Evolutionary conservation across 2,329 filamentous ascomycete genomes (phyloP), one percentile per base, ranked within the genome.

Genomic region (Intubia oerlemansii): DNA sequence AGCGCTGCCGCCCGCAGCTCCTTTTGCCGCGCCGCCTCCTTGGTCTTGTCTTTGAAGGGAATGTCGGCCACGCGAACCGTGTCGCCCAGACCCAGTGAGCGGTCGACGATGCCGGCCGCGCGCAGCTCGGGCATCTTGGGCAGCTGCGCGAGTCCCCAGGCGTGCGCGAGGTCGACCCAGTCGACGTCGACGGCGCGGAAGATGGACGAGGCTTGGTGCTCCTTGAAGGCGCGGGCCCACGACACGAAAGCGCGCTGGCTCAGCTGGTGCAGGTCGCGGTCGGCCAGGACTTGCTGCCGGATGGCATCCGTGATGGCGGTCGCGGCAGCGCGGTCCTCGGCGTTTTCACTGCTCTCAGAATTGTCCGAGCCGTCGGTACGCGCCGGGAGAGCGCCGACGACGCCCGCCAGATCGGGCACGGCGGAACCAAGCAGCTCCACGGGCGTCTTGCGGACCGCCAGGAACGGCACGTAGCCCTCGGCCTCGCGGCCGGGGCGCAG

Each of bases 51-150:
- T 42, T 69, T 70, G 51, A 81, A 85, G 1, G 64, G 54, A 41
- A 69, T 81, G 2, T 49, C 56, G 24, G 72, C 60, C 61, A 76
- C 72, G 45, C 81, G 66, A 9, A 81, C 53, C 2, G 62, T 59
- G 3, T 70, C 48, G 4, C 66, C 60, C 3, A 73, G 48, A 2
- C 67, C 67, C 1, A 77, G 52, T 14, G 54, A 62, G 36, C 62
- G 61, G 44, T 80, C 74, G 5, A 74, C 74, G 10, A 68, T 62
- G 57, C 77, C 85, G 5, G 61, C 46, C 1, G 58, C 64, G 41
- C 72, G 75, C 30, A 80, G 54, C 48, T 98, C 88, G 0, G 88
- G 85, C 88, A 98, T 98, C 45, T 77, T 81, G 4, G 88, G 88
- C 37, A 95, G 60, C 28, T 72, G 72, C 3, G 93, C 57, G 1